Percentiles rank a stretch among this genome's conserved stretches.
phyloP scores from a whole-genome alignment of 2,329 filamentous ascomycete genomes.

The Dactylellina haptotyla region DNA sequence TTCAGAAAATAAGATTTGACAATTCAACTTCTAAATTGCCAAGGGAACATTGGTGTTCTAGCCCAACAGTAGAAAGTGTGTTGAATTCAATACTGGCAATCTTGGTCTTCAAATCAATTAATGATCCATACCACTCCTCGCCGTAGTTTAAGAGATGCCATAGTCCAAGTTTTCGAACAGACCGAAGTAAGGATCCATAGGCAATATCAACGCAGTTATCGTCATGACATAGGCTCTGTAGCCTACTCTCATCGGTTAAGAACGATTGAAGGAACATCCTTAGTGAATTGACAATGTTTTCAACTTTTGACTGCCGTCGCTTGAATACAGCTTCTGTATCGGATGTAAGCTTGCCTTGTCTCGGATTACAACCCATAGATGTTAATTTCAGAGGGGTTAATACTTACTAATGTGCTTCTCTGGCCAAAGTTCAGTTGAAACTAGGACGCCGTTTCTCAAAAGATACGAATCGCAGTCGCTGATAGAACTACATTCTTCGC shows the following conservation, averaged over 20 bases:
- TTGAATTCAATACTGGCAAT: no score
- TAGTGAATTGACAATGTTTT: background rate
- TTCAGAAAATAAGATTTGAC: no score
- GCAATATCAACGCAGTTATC: background rate
- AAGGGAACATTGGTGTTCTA: no score
- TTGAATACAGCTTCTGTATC: background rate
- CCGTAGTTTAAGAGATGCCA: slow-evolving; percentile 1
- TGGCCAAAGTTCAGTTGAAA: background rate
- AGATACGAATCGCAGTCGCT: slow-evolving; percentile 11
- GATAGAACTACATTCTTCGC: background rate
- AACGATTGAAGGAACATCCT: background rate
- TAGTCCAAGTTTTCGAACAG: background rate
- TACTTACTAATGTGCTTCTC: background rate
- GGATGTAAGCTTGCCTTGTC: background rate
- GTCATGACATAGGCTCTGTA: background rate
- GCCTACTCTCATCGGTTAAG: background rate
- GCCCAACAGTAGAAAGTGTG: no score
- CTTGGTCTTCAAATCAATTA: no score
- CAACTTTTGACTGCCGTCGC: background rate
- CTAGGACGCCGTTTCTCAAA: background rate
- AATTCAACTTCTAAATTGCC: no score
- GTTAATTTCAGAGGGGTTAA: background rate
- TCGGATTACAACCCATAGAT: background rate
- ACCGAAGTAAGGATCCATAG: slow-evolving; percentile 6
- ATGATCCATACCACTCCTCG: no score